Evolutionary conservation across 345 rosid species (phyloP), one percentile per base, ranked within the genome.

Genomic region (Sisymbrium irio): DNA sequence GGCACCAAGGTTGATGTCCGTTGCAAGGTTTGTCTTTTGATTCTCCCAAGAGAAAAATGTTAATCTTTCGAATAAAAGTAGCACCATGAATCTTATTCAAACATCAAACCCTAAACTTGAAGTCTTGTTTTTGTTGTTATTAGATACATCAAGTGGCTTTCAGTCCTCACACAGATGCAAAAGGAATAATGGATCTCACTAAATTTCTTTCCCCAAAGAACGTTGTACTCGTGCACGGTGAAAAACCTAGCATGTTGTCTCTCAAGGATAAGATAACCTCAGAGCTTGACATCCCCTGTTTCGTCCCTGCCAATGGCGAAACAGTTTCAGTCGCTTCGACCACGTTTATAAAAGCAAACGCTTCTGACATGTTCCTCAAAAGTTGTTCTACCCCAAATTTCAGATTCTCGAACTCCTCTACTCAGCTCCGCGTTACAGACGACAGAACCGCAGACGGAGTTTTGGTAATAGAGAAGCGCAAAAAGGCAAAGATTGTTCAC

Each of bases 131-230:
- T 22, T 45, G 25, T 62, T 35, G 15, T 54, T 39, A 44, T 72
- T 81, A 95, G 99, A 86, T 92, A 78, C 97, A 89, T 77, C 97
- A 95, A 75, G 78, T 92, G 74, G 85, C 97, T 50, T 95, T 95
- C 83, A 92, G 96, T 82, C 89, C 97, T 55, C 99, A 92, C 77
- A 90, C 97, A 17, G 99, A 95, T 75, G 85, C 89, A 20, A 92
- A 92, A 81, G 97, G 97, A 65, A 95, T 90, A 45, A 90, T 95
- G 97, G 99, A 95, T 87, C 97, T 92, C 36, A 84, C 84, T 6
- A 89, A 77, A 69, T 95, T 90, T 80, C 99, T 92, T 22, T 82
- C 88, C 19, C 99, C 97, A 1, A 86, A 87, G 81, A 81, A 88
- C 57, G 92, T 85, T 72, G 85, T 95, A 62, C 87, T 95, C 25